Evolutionary conservation across 2,329 filamentous ascomycete species (phyloP), one percentile per base, ranked within the genome.

Genomic region (Colletotrichum graminicola): DNA sequence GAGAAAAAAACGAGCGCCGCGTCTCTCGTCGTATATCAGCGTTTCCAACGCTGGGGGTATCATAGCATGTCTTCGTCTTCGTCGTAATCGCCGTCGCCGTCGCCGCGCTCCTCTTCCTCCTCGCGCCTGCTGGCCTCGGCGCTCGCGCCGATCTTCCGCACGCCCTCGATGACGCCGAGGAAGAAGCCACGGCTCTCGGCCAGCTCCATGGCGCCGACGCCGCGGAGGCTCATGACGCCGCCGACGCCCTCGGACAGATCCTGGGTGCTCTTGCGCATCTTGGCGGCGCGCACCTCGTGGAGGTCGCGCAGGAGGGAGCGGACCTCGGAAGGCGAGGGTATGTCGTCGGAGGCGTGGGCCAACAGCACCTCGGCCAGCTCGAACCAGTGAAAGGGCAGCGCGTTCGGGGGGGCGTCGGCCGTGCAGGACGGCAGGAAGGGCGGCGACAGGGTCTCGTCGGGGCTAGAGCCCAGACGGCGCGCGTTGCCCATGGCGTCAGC

Each of bases 331-430:
- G 93, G 87, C 0, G 92, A 89, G 76, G 78, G 87, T 61, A 98
- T 88, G 79, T 98, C 95, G 80, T 98, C 95, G 34, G 89, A 87
- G 5, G 95, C 95, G 66, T 94, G 92, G 57, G 95, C 92, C 2
- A 99, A 88, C 56, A 99, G 85, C 79, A 97, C 90, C 81, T 97
- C 94, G 23, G 93, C 92, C 11, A 98, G 84, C 82, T 98, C 96
- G 52, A 97, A 88, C 95, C 95, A 99, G 83, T 98, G 95, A 79
- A 97, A 98, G 0, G 96, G 96, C 41, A 99, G 84, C 18, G 91
- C 89, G 51, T 90, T 90, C 0, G 90, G 83, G 11, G 91, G 90
- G 1, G 92, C 89, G 57, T 89, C 85, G 26, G 91, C 89, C 0
- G 92, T 94, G 74, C 92, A 94, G 21, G 91, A 91, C 1, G 90